Conservation (phyloP, 768 basidiomycete genomes). For the Suillus fuscotomentosus region DNA sequence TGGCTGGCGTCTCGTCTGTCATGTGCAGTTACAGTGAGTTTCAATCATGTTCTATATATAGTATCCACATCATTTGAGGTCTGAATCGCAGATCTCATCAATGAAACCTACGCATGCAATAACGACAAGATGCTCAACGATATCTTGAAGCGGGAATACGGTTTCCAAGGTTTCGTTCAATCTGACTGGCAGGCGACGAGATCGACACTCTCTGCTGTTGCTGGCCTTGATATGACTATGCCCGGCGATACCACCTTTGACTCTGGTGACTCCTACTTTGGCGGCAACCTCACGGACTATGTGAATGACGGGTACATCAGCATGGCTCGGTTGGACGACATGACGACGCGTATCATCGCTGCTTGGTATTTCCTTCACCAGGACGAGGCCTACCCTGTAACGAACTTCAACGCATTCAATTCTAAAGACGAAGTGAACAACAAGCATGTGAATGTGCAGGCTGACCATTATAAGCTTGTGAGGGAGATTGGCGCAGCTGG, state of each 20-base stretch:
- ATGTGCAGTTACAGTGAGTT: constrained; percentile 79
- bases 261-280: constrained; percentile 56
- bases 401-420: constrained; percentile 71
- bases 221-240: constrained; percentile 76
- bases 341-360: constrained; percentile 79
- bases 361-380: constrained; percentile 68
- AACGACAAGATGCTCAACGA: constrained; percentile 70
- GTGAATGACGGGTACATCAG: constrained; percentile 75
- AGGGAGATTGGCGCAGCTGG: constrained; percentile 73
- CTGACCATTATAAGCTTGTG: constrained; percentile 64
- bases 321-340: constrained; percentile 66
- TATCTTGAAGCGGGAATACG: constrained; percentile 70
- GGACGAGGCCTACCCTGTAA: constrained; percentile 52
- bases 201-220: constrained; percentile 58
- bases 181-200: constrained; percentile 71
- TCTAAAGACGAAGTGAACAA: constrained; percentile 53
- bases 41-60: neutral
- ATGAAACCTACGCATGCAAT: constrained; percentile 74
- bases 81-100: constrained; percentile 50
- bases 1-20: constrained; percentile 69
- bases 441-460: constrained; percentile 65
- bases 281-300: constrained; percentile 62
- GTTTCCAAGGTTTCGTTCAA: constrained; percentile 79
- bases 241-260: constrained; percentile 56
- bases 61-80: constrained; percentile 4